Evolutionary conservation across 2,329 filamentous ascomycete species (phyloP).

Genomic region (Malbranchea zuffiana): DNA sequence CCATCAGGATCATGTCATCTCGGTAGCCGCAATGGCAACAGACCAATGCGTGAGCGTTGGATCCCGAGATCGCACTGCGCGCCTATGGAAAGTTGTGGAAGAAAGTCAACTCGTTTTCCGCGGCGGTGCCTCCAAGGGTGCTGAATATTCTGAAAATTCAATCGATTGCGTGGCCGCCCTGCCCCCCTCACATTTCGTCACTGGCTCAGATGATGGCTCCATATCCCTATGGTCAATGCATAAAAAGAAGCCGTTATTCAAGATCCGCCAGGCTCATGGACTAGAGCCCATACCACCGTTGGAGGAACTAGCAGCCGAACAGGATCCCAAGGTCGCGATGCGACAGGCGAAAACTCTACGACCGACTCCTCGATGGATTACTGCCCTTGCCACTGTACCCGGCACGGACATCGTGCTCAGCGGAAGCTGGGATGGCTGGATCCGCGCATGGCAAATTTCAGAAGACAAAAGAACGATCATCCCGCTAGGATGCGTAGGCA

Average conservation of each 20-base stretch:
- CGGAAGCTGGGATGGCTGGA: conserved; percentile 86
- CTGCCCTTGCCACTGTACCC: conserved; percentile 72
- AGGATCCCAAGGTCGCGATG: conserved; percentile 45
- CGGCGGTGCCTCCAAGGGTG: conserved; percentile 50
- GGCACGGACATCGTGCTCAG: conserved; percentile 84
- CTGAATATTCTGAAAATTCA: conserved; percentile 59
- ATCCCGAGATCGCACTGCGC: conserved; percentile 77
- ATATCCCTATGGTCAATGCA: conserved; percentile 78
- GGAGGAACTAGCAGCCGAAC: conserved; percentile 63
- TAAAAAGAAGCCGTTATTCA: conserved; percentile 89
- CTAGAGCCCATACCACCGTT: conserved; percentile 60
- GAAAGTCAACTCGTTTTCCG: conserved; percentile 93
- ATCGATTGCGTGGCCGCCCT: conserved; percentile 89
- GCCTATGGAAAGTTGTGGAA: conserved; percentile 92
- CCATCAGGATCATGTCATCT: conserved; percentile 82
- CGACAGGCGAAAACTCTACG: conserved; percentile 37
- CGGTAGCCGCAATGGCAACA: conserved; percentile 69
- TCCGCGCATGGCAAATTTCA: conserved; percentile 75
- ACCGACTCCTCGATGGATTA: conserved; percentile 74
- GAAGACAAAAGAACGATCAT: conserved; percentile 74
- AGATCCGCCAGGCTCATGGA: conserved; percentile 71
- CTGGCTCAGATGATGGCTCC: conserved; percentile 81
- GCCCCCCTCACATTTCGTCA: conserved; percentile 83
- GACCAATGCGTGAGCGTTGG: conserved; percentile 89
- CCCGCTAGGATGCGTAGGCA: conserved; percentile 55